Percentiles rank a stretch among this genome's conserved stretches.
These are phyloP conservation scores for Aureococcus anophagefferens DNA, from an alignment of 108 stramenopile species.

Conservation along the genomic window DNA sequence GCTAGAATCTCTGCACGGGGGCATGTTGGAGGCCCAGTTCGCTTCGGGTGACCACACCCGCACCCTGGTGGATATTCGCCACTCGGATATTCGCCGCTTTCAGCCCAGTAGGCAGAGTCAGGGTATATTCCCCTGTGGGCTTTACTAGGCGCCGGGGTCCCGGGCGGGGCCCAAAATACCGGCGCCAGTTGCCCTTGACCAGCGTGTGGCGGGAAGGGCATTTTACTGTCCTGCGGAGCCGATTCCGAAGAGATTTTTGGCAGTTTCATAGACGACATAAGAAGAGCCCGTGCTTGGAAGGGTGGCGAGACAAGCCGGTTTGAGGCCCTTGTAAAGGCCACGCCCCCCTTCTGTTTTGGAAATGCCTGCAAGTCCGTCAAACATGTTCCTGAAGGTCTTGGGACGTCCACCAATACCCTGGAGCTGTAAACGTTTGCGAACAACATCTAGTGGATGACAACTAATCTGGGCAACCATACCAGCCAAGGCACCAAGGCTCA, in stretches of 20 bases:
- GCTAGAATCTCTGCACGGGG: no score
- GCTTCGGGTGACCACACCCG: no score
- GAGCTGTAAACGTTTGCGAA: constrained; percentile 36
- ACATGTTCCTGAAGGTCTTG: constrained; percentile 27
- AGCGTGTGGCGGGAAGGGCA: no score
- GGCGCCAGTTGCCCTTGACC: no score
- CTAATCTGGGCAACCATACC: constrained; percentile 38
- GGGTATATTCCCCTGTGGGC: no score
- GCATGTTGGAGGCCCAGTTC: no score
- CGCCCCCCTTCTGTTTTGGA: constrained; percentile 24
- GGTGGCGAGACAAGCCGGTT: constrained; percentile 40
- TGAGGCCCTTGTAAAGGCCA: constrained; percentile 37
- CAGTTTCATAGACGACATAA: constrained; percentile 39
- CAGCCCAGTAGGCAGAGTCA: no score
- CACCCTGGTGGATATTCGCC: no score
- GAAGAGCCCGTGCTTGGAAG: constrained; percentile 40
- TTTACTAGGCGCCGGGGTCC: no score
- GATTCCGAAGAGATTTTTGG: constrained; percentile 8
- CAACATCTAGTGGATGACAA: constrained; percentile 41
- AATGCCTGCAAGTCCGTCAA: constrained; percentile 14
- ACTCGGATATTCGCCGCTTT: no score
- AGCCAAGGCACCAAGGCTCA: constrained; percentile 28
- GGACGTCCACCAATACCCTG: constrained; percentile 29
- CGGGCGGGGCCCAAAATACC: no score
- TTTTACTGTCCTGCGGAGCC: no score